Evolutionary conservation across 176 grass and related monocot species (phyloP).

Genomic region (Eleusine coracana): DNA sequence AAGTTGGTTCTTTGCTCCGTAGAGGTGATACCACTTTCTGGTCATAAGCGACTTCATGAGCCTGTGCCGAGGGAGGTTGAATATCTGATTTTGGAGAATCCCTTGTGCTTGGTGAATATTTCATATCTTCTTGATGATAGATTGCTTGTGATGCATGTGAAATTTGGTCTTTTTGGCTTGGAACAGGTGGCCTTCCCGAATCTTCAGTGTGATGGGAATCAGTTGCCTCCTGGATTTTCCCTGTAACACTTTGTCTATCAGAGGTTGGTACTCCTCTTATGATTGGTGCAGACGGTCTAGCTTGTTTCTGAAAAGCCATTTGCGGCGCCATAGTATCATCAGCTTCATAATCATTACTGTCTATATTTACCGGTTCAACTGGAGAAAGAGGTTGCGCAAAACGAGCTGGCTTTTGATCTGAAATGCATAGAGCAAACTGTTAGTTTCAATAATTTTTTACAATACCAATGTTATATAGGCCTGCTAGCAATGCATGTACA

Average conservation of each 20-base stretch:
- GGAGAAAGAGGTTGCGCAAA: neutral
- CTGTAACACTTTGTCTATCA: neutral
- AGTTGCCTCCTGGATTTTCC: conserved; percentile 28
- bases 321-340: too few species aligned
- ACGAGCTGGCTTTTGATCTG: conserved; percentile 24
- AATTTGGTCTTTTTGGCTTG: conserved; percentile 29
- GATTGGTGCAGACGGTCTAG: conserved; percentile 25
- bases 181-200: neutral
- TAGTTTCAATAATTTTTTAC: conserved; percentile 24
- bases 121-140: conserved; percentile 9
- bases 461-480: conserved; percentile 4
- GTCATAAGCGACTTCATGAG: neutral
- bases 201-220: conserved; percentile 11
- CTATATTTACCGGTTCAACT: conserved; percentile 30
- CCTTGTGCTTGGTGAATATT: neutral
- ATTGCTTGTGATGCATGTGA: conserved; percentile 7
- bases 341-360: neutral
- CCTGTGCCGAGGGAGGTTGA: neutral
- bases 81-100: conserved; percentile 2
- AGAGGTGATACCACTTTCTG: conserved; percentile 25
- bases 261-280: neutral
- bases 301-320: conserved; percentile 23
- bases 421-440: conserved; percentile 26
- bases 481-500: neutral
- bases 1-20: conserved; percentile 28